These are phyloP conservation scores for Celoporthe dispersa DNA, from an alignment of 2,329 filamentous ascomycete species.

Conservation along the genomic window DNA sequence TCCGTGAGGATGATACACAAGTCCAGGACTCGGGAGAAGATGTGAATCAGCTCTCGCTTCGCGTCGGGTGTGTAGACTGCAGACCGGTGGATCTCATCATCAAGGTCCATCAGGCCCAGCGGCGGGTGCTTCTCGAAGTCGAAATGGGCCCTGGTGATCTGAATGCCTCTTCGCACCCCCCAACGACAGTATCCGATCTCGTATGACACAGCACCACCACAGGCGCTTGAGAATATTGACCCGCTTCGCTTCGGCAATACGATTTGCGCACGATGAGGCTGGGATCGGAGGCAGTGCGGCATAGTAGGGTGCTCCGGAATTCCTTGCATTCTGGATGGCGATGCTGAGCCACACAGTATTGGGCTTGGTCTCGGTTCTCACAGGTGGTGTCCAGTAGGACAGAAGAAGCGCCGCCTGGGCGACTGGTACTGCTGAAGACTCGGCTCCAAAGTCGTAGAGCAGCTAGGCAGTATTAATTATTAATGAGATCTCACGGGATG, in stretches of 20 bases:
- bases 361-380: conserved; percentile 43
- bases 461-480: conserved; percentile 35
- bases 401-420: conserved; percentile 46
- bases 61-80: conserved; percentile 51
- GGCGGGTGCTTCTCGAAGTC: conserved; percentile 45
- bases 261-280: conserved; percentile 37
- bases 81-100: conserved; percentile 49
- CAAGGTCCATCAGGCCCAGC: conserved; percentile 49
- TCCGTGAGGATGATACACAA: conserved; percentile 53
- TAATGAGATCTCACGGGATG: not conserved
- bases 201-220: conserved; percentile 58
- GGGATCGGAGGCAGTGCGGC: conserved; percentile 33
- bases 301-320: conserved; percentile 49
- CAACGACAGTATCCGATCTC: conserved; percentile 52
- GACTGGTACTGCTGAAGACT: conserved; percentile 43
- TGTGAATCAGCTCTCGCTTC: conserved; percentile 48
- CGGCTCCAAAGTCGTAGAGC: conserved; percentile 47
- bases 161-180: conserved; percentile 51
- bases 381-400: conserved; percentile 44
- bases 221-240: conserved; percentile 45
- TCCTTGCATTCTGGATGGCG: conserved; percentile 53
- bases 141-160: conserved; percentile 47
- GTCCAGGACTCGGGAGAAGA: conserved; percentile 51
- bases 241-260: conserved; percentile 8
- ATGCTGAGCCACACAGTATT: conserved; percentile 47